Conservation (phyloP, 139 green algal genomes). For the Spirogloea muscicola region DNA sequence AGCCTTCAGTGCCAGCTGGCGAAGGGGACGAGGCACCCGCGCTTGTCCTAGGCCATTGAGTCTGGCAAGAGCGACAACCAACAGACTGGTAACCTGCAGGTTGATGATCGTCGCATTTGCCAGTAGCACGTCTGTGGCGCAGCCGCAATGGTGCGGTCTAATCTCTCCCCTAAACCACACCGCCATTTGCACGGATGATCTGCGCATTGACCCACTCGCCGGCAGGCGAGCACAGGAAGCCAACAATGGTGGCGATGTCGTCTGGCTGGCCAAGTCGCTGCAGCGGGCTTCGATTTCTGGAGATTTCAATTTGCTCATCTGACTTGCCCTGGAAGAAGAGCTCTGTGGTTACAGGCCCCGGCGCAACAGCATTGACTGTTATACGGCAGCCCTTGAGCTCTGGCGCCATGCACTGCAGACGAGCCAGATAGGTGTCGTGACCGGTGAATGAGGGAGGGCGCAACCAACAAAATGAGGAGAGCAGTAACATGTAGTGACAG, state of each 20-base stretch:
- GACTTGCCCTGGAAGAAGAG: slow-evolving; percentile 17
- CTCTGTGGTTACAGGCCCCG: slow-evolving; percentile 2
- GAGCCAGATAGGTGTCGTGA: too few species aligned
- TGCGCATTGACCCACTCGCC: slow-evolving; percentile 25
- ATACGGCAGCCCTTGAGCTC: slow-evolving; percentile 5
- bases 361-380: slow-evolving; percentile 18
- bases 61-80: too few species aligned
- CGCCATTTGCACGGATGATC: slow-evolving; percentile 10
- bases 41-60: too few species aligned
- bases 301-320: slow-evolving; percentile 5
- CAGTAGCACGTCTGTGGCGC: too few species aligned
- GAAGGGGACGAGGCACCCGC: too few species aligned
- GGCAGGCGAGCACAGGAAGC: slow-evolving; percentile 8
- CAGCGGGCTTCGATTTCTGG: neutral
- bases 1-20: too few species aligned
- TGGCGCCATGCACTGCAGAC: slow-evolving; percentile 14
- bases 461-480: too few species aligned
- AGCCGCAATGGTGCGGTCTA: too few species aligned
- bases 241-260: slow-evolving; percentile 10
- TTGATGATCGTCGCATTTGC: too few species aligned
- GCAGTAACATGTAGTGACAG: too few species aligned
- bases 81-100: too few species aligned
- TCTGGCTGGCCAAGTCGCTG: slow-evolving; percentile 2
- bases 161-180: neutral
- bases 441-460: too few species aligned